A percentile compares a stretch with the other conserved stretches of the same genome.
Evolutionary conservation across 2,329 filamentous ascomycete genomes (phyloP).

Genomic region (Mycocentrospora acerina): DNA sequence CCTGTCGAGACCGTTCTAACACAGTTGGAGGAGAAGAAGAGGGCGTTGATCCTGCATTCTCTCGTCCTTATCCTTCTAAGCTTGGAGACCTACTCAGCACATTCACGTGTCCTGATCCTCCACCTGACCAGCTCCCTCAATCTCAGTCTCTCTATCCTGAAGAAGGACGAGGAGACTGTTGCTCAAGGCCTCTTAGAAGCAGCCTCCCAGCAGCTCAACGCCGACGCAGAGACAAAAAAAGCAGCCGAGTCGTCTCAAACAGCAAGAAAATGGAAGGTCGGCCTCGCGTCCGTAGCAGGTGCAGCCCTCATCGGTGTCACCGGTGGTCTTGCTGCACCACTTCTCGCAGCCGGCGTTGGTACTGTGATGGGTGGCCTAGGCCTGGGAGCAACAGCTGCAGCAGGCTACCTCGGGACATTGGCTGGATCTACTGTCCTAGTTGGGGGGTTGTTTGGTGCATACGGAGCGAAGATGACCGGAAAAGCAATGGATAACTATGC

Average conservation of each 20-base stretch:
- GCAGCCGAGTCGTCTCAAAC: slow-evolving; percentile 66
- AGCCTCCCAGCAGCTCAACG: slow-evolving; percentile 69
- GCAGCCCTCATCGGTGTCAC: slow-evolving; percentile 85
- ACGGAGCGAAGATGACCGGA: slow-evolving; percentile 77
- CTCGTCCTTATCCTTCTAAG: slow-evolving; percentile 73
- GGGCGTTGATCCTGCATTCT: slow-evolving; percentile 69
- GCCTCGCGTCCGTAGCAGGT: slow-evolving; percentile 82
- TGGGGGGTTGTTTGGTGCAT: slow-evolving; percentile 88
- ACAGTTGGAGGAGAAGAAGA: slow-evolving; percentile 60
- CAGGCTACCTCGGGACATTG: slow-evolving; percentile 76
- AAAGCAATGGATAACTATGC: slow-evolving; percentile 89
- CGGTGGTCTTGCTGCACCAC: slow-evolving; percentile 72
- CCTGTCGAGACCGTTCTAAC: slow-evolving; percentile 52
- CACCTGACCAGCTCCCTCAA: slow-evolving; percentile 70
- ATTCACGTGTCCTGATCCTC: slow-evolving; percentile 71
- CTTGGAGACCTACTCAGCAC: slow-evolving; percentile 73
- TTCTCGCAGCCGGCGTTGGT: slow-evolving; percentile 78
- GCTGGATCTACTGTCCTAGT: slow-evolving; percentile 78
- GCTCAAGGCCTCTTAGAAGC: slow-evolving; percentile 73
- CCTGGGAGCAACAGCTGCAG: slow-evolving; percentile 71
- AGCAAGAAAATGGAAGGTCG: slow-evolving; percentile 76
- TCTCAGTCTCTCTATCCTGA: slow-evolving; percentile 65
- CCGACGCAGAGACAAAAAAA: slow-evolving; percentile 74
- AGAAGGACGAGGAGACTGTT: slow-evolving; percentile 72
- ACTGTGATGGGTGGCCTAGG: slow-evolving; percentile 76